phyloP scores from a whole-genome alignment of 257 asterid genomes.

The Nicotiana tomentosiformis region DNA sequence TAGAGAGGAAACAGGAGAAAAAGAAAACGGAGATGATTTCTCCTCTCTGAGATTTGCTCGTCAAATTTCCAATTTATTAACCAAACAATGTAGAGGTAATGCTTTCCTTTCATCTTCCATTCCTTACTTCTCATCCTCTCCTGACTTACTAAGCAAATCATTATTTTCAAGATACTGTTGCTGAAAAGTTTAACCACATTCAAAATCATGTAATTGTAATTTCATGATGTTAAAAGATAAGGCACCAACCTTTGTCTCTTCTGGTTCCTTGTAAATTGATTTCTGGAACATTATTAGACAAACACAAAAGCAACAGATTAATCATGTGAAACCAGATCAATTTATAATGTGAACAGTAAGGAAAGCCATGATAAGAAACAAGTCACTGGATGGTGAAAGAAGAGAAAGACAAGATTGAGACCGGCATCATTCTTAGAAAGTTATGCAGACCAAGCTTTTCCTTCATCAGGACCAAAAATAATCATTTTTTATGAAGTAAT shows the following conservation, averaged over 20 bases:
- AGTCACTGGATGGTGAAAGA: background rate
- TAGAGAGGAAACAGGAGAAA: background rate
- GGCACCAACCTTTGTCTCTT: constrained; percentile 58
- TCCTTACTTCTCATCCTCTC: background rate
- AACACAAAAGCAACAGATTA: background rate
- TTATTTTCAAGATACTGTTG: background rate
- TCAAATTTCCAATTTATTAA: background rate
- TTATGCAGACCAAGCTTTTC: no score
- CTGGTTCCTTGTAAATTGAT: constrained; percentile 77
- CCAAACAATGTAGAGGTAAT: background rate
- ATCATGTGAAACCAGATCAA: constrained; percentile 1
- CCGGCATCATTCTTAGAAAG: no score
- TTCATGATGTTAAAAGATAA: background rate
- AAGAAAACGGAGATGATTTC: background rate
- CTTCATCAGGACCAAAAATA: no score
- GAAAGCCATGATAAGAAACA: background rate
- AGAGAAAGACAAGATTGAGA: no score
- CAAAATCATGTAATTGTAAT: background rate
- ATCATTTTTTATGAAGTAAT: no score
- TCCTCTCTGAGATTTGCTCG: background rate
- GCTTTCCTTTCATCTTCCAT: background rate
- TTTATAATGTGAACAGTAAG: background rate
- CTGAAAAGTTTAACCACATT: background rate
- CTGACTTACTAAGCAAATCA: background rate
- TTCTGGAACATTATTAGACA: constrained; percentile 49